phyloP scores from a whole-genome alignment of 768 basidiomycete genomes.

The Hygrocybe coccinea region DNA sequence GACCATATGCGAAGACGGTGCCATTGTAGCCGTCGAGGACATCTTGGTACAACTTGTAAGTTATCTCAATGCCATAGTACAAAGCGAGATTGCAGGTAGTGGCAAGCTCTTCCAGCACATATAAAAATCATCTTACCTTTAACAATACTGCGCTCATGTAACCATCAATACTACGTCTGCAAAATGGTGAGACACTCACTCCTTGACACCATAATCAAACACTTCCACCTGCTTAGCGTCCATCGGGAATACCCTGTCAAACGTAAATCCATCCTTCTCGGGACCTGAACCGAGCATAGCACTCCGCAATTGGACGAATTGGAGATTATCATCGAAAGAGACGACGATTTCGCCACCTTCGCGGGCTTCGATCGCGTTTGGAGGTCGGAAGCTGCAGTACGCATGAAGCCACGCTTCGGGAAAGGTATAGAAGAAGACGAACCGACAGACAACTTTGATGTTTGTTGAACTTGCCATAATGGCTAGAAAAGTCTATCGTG shows the following conservation, averaged over 20 bases:
- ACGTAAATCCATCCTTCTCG: slow-evolving; percentile 96
- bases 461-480: slow-evolving; percentile 74
- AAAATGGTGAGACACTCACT: slow-evolving; percentile 48
- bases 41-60: slow-evolving; percentile 48
- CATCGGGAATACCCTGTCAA: slow-evolving; percentile 95
- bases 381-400: slow-evolving; percentile 78
- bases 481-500: slow-evolving; percentile 10
- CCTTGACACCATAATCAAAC: slow-evolving; percentile 98
- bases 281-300: slow-evolving; percentile 68
- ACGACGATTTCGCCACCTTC: slow-evolving; percentile 90
- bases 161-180: not conserved
- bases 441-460: slow-evolving; percentile 99
- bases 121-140: slow-evolving; percentile 51
- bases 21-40: slow-evolving; percentile 99
- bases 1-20: slow-evolving; percentile 84
- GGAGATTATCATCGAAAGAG: slow-evolving; percentile 79
- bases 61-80: not conserved
- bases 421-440: slow-evolving; percentile 28
- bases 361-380: slow-evolving; percentile 84
- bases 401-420: slow-evolving; percentile 10
- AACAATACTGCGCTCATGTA: slow-evolving; percentile 60
- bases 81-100: not conserved
- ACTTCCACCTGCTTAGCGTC: slow-evolving; percentile 87
- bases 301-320: slow-evolving; percentile 76
- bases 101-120: slow-evolving; percentile 3